A percentile compares a stretch with the other conserved stretches of the same genome.
These are phyloP conservation scores for Fusarium heterosporum DNA, from an alignment of 2,329 filamentous ascomycete species.

Conservation along the genomic window DNA sequence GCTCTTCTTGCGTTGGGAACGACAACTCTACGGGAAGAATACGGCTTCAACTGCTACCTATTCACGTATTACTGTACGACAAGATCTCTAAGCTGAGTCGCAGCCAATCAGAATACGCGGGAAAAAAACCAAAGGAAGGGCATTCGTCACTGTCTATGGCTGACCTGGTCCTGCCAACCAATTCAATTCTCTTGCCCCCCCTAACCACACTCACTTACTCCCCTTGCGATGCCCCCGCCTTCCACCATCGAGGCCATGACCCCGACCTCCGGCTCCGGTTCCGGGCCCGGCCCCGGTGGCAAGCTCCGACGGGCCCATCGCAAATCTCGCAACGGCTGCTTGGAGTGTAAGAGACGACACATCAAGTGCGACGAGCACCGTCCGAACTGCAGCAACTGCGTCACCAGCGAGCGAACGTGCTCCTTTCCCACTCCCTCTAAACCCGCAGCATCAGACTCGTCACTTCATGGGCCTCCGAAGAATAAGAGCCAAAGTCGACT, in stretches of 20 bases:
- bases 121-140: not conserved
- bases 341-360: constrained; percentile 56
- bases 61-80: not conserved
- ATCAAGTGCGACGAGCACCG: constrained; percentile 58
- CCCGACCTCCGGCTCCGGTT: constrained; percentile 29
- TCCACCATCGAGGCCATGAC: constrained; percentile 25
- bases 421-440: constrained; percentile 47
- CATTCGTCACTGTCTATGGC: not conserved
- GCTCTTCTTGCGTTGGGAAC: not conserved
- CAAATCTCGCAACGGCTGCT: constrained; percentile 57
- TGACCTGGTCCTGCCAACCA: not conserved
- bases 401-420: constrained; percentile 53
- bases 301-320: constrained; percentile 54
- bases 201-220: not conserved
- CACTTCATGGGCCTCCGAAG: constrained; percentile 10
- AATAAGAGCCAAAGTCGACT: constrained; percentile 21
- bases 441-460: constrained; percentile 12
- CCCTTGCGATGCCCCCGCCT: constrained; percentile 36
- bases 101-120: not conserved
- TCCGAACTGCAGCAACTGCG: constrained; percentile 56
- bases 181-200: constrained; percentile 12
- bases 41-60: not conserved
- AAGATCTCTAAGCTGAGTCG: not conserved
- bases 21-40: not conserved
- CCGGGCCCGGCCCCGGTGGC: constrained; percentile 31